Base-by-base conservation (phyloP, 1,139 yeast species). In the Blastobotrys aristatus region DNA sequence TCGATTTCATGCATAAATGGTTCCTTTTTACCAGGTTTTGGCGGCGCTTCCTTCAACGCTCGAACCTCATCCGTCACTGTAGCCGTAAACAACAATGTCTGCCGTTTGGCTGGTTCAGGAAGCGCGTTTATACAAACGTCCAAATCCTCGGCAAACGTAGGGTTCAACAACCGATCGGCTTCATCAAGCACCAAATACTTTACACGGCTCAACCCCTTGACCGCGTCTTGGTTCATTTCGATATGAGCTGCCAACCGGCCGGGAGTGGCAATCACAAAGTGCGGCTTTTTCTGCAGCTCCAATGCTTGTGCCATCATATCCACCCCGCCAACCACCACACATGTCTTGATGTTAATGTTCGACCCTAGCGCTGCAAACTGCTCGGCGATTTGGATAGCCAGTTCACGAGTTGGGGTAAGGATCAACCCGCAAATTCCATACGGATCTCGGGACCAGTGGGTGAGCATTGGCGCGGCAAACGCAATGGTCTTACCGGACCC, bases 401-500 rank as follows among this genome's bases (percentile, higher is more conserved):
- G 74, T 63, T 92, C 98, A 65, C 99, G 47, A 0, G 99, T 94
- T 2, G 99, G 99, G 0, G 98, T 94, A 49, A 92, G 69, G 1
- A 92, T 76, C 3, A 92, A 69, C 4, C 97, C 98, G 67, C 75
- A 94, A 43, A 92, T 84, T 2, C 97, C 99, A 65, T 76, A 77
- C 0, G 98, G 98, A 61, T 94, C 98, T 57, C 82, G 84, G 0
- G 97, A 85, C 97, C 98, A 92, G 60, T 82, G 76, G 1, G 95
- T 81, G 48, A 92, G 71, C 89, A 92, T 92, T 1, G 98, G 98
- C 21, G 90, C 94, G 0, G 95, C 97, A 74, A 92, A 92, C 0
- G 98, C 96, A 30, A 94, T 83, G 2, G 99, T 92, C 64, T 92
- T 92, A 76, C 99, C 99, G 29, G 95, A 84, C 69, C 99, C 99